A percentile compares a stretch with the other conserved stretches of the same genome.
Evolutionary conservation across 208 protist species (phyloP).

Genomic region (Blastocrithidia nonstop): DNA sequence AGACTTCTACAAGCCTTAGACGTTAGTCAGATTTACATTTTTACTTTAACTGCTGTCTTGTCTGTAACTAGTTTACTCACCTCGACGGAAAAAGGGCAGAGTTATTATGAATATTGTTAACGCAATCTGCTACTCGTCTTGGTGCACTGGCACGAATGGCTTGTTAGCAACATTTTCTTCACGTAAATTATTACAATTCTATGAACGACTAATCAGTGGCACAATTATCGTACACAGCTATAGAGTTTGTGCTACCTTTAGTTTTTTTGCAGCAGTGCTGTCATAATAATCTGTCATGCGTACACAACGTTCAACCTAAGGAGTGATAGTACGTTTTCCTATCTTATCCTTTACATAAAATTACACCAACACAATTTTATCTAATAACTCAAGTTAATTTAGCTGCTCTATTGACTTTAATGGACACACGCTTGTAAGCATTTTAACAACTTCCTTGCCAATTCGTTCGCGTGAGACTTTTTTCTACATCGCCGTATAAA

Average conservation of each 20-base stretch:
- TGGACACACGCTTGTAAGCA: conserved; percentile 34
- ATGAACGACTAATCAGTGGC: too few species aligned
- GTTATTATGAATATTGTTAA: conserved; percentile 20
- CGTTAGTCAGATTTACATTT: too few species aligned
- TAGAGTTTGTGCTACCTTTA: too few species aligned
- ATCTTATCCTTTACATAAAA: conserved; percentile 23
- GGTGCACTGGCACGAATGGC: conserved; percentile 5
- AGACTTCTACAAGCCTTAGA: too few species aligned
- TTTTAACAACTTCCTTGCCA: conserved; percentile 75
- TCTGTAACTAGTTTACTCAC: too few species aligned
- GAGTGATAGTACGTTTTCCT: conserved; percentile 19
- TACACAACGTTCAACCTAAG: conserved; percentile 26
- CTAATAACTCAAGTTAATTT: conserved; percentile 31
- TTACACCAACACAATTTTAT: conserved; percentile 40
- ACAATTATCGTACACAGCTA: too few species aligned
- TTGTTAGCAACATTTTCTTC: too few species aligned
- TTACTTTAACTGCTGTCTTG: not conserved
- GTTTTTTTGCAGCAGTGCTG: too few species aligned
- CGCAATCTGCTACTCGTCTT: conserved; percentile 9
- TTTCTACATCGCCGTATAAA: conserved; percentile 34
- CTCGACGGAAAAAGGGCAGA: conserved; percentile 26
- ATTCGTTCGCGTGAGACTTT: conserved; percentile 80
- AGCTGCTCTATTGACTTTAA: conserved; percentile 52
- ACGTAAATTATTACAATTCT: too few species aligned
- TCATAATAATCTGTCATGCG: conserved; percentile 16